A percentile compares a stretch with the other conserved stretches of the same genome.
phyloP scores from a whole-genome alignment of 202 grass and related monocot genomes.

The Carex arenaria region DNA sequence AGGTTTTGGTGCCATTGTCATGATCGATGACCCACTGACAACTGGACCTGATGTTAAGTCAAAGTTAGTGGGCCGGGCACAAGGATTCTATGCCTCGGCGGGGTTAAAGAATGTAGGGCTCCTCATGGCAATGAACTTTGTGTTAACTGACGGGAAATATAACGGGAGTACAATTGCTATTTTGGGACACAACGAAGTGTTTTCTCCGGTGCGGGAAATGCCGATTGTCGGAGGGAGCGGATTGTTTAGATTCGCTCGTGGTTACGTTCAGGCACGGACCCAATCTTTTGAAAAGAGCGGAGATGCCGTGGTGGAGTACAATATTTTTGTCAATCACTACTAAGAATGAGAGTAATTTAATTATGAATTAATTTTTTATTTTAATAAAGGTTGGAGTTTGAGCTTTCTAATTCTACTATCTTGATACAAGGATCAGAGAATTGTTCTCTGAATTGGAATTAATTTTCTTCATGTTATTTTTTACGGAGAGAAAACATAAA shows the following conservation, averaged over 20 bases:
- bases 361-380: no score
- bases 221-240: constrained; percentile 64
- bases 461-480: no score
- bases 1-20: constrained; percentile 38
- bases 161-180: constrained; percentile 58
- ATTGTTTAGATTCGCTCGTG: constrained; percentile 37
- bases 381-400: no score
- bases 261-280: constrained; percentile 61
- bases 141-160: constrained; percentile 50
- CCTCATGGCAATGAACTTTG: constrained; percentile 71
- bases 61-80: constrained; percentile 42
- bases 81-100: constrained; percentile 57
- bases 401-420: no score
- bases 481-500: no score
- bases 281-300: constrained; percentile 31
- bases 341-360: not conserved
- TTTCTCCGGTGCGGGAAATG: constrained; percentile 50
- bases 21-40: constrained; percentile 74
- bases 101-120: constrained; percentile 33
- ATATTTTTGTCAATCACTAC: constrained; percentile 47
- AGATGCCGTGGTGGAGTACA: constrained; percentile 68
- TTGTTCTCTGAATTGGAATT: no score
- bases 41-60: constrained; percentile 22
- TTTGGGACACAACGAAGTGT: constrained; percentile 50
- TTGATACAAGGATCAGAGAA: no score